Conservation (phyloP, 306 rosid species). For the Inga laurina region DNA sequence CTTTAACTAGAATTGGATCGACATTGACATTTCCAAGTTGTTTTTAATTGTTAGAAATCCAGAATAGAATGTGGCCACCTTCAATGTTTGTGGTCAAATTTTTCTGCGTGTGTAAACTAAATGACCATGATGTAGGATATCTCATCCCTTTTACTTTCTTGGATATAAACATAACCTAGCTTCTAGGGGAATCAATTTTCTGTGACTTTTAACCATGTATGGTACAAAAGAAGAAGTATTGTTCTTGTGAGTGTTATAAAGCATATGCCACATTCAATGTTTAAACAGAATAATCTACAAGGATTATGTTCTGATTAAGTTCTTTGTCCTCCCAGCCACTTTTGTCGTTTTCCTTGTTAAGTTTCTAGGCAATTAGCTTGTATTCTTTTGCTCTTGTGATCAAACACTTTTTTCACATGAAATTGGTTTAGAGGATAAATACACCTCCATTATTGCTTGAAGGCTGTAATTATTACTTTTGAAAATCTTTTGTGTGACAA, state of each 20-base stretch:
- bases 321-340: slow-evolving; percentile 11
- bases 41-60: slow-evolving; percentile 12
- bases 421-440: background rate
- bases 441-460: background rate
- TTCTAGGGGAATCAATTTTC: slow-evolving; percentile 25
- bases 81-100: slow-evolving; percentile 27
- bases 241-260: background rate
- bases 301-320: background rate
- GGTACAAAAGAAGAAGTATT: slow-evolving; percentile 15
- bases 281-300: background rate
- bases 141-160: slow-evolving; percentile 12
- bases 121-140: slow-evolving; percentile 14
- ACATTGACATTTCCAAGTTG: background rate
- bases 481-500: background rate
- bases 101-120: slow-evolving; percentile 29
- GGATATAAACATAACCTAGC: slow-evolving; percentile 24
- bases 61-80: slow-evolving; percentile 29
- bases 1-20: slow-evolving; percentile 30
- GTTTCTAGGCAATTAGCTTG: background rate
- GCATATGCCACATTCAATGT: background rate
- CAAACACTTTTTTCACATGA: background rate
- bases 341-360: background rate
- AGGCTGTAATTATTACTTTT: background rate
- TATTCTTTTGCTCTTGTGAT: background rate
- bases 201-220: slow-evolving; percentile 24